phyloP scores from a whole-genome alignment of 176 grass and related monocot species.

The Puccinellia tenuiflora region DNA sequence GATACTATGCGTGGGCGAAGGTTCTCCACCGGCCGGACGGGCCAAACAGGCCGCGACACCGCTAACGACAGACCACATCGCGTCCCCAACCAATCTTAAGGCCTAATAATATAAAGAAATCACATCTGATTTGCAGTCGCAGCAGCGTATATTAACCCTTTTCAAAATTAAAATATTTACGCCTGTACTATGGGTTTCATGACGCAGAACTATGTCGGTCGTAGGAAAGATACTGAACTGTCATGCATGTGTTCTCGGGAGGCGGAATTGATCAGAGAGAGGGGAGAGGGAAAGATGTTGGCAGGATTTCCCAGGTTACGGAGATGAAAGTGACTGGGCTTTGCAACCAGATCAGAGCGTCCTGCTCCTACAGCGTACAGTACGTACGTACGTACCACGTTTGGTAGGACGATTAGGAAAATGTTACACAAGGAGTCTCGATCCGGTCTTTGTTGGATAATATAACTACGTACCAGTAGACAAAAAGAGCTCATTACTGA shows the following conservation, averaged over 20 bases:
- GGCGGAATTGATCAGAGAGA: background rate
- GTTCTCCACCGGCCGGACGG: conserved; percentile 15
- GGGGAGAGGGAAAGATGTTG: background rate
- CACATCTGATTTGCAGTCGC: background rate
- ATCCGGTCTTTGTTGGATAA: background rate
- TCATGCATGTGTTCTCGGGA: background rate
- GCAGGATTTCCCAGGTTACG: background rate
- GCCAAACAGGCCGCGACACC: conserved; percentile 38
- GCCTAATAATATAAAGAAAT: conserved; percentile 27
- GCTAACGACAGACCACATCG: conserved; percentile 30
- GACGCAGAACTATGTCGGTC: background rate
- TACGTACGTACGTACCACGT: background rate
- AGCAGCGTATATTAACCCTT: background rate
- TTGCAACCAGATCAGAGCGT: background rate
- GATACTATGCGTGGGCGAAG: conserved; percentile 24
- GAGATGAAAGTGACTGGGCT: background rate
- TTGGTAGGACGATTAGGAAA: background rate
- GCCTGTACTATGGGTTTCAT: background rate
- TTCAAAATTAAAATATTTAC: background rate
- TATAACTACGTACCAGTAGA: background rate
- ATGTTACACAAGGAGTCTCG: background rate
- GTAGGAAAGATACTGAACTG: background rate
- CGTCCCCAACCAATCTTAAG: conserved; percentile 15
- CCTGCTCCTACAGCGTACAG: background rate
- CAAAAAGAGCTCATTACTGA: background rate